These are phyloP conservation scores for Phytophthora brassicae DNA, from an alignment of 352 stramenopile genomes.

Conservation along the genomic window DNA sequence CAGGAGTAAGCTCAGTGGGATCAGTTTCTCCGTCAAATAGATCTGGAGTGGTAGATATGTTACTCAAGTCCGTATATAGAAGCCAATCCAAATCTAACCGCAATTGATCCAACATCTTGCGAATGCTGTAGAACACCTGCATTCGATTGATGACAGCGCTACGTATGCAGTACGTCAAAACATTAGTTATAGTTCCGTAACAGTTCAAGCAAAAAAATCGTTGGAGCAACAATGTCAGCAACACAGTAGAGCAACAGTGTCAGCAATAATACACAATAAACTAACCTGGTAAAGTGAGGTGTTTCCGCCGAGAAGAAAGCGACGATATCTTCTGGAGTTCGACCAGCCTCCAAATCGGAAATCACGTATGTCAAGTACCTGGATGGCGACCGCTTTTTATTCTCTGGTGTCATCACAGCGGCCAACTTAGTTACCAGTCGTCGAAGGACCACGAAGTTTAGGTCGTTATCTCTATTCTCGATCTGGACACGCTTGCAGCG, in stretches of 20 bases:
- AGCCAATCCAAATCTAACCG: neutral
- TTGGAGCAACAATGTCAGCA: neutral
- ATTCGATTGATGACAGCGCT: neutral
- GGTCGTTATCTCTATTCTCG: neutral
- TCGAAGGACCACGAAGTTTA: too few species aligned
- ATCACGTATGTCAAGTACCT: neutral
- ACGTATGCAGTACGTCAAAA: neutral
- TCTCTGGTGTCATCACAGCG: too few species aligned
- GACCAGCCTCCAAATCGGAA: too few species aligned
- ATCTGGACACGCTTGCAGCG: neutral
- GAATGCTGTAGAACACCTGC: neutral
- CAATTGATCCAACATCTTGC: neutral
- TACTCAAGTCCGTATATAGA: neutral
- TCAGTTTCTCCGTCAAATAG: neutral
- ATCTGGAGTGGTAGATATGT: neutral
- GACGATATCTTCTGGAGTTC: too few species aligned
- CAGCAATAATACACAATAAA: neutral
- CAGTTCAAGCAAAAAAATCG: too few species aligned
- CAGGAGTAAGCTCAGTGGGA: neutral
- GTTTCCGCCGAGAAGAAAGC: slow-evolving; percentile 1
- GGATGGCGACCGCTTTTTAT: too few species aligned
- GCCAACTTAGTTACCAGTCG: too few species aligned
- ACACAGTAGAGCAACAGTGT: slow-evolving; percentile 1
- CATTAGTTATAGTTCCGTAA: too few species aligned
- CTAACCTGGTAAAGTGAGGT: slow-evolving; percentile 9